A percentile compares a stretch with the other conserved stretches of the same genome.
Evolutionary conservation across 2,329 filamentous ascomycete genomes (phyloP).

Genomic region (Trichoderma harzianum): DNA sequence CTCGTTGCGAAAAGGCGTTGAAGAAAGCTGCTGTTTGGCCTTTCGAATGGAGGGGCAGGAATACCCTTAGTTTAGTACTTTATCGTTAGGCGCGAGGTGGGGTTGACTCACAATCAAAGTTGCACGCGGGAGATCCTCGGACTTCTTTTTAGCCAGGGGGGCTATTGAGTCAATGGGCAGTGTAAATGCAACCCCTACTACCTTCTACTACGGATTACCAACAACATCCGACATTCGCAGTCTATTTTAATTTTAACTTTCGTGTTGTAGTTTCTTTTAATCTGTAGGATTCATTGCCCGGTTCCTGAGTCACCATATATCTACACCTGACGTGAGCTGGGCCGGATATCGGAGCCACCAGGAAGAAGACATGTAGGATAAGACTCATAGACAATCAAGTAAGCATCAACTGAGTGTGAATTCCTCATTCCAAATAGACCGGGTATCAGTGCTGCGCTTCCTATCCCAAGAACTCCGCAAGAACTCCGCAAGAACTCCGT

Average conservation of each 20-base stretch:
- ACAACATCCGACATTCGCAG: neutral
- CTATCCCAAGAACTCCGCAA: constrained; percentile 6
- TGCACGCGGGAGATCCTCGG: constrained; percentile 28
- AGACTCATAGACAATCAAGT: neutral
- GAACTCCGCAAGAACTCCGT: constrained; percentile 2
- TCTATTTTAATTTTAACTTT: neutral
- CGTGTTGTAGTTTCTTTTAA: neutral
- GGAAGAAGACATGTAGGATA: neutral
- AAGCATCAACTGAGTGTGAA: neutral
- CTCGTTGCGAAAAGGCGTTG: constrained; percentile 23
- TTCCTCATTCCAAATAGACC: neutral
- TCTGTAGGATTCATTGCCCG: neutral
- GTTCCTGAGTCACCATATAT: neutral
- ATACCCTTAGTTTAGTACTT: constrained; percentile 22
- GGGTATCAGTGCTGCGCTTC: constrained; percentile 19
- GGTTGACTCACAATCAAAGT: constrained; percentile 33
- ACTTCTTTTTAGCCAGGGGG: neutral
- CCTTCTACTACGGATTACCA: neutral
- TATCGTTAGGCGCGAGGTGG: constrained; percentile 28
- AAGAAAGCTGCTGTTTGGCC: constrained; percentile 27
- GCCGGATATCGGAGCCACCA: constrained; percentile 10
- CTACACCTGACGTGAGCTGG: neutral
- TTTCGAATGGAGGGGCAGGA: constrained; percentile 30
- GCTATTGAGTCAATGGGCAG: neutral
- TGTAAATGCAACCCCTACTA: neutral